Base-by-base conservation (phyloP, 2,329 filamentous ascomycete genomes). In the Aureobasidium subglaciale region DNA sequence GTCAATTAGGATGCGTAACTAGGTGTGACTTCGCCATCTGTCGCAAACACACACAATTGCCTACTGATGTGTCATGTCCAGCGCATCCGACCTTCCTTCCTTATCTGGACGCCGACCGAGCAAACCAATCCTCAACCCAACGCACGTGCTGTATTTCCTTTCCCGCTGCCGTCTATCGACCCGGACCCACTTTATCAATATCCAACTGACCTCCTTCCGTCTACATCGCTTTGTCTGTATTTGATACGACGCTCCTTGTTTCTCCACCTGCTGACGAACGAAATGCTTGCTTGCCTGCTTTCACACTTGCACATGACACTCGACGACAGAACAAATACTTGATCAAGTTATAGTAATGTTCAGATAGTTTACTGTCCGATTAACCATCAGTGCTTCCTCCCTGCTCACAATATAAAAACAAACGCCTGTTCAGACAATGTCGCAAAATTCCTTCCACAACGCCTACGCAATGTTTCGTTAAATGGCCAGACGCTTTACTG, bases 381-480 rank as follows among this genome's bases (percentile, higher is more conserved):
- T 27, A 15, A 37, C 32, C 27, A 29, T 29, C 46, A 35, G 22
- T 50, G 29, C 43, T 48, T 34, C 43, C 34, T 38, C 46, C n/a
- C 30, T 38, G n/a, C 22, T 27, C 29, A 25, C 7, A 16, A 50
- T 27, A 27, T 29, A 34, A 20, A 41, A 34, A 18, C 13, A 25
- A 54, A 42, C 38, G 37, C 50, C 50, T 54, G 27, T 11, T 24
- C 20, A n/a, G 27, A 41, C 27, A 38, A n/a, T 30, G 22, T 40
- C 25, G 27, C 48, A 22, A 38, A 48, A 25, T 30, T 32, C 30
- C 35, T 37, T 53, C 48, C 48, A 40, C 48, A 54, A 54, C 50
- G 50, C 50, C 50, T 42, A 24, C 38, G 50, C 50, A 54, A 54
- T 54, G 50, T 34, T 43, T 54, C 50, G 50, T 54, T 35, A 54